Evolutionary conservation across 192 early-diverging fungal species (phyloP).

Genomic region (Pecoramyces ruminantium): DNA sequence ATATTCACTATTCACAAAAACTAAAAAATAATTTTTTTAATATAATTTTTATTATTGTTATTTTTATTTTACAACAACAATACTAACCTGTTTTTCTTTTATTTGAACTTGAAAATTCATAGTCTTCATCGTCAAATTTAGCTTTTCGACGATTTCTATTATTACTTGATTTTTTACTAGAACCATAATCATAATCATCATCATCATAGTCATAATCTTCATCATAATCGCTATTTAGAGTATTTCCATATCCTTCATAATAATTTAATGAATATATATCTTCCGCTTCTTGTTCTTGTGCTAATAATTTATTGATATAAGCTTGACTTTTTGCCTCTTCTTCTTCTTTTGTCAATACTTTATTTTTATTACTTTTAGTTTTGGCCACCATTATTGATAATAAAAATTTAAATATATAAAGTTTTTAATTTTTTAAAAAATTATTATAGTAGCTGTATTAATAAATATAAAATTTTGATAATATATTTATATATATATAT

Average conservation of each 20-base stretch:
- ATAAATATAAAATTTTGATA: no score
- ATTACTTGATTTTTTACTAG: constrained; percentile 16
- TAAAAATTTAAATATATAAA: no score
- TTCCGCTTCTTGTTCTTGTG: constrained; percentile 29
- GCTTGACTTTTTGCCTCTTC: constrained; percentile 67
- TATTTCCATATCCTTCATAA: background rate
- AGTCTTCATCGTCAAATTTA: background rate
- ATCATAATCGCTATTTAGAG: constrained; percentile 19
- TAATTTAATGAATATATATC: background rate
- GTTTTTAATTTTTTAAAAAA: no score
- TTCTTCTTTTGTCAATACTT: constrained; percentile 43
- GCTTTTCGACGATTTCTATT: constrained; percentile 11
- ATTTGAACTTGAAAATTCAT: background rate
- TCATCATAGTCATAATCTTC: constrained; percentile 30
- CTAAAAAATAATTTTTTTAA: no score
- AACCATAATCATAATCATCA: constrained; percentile 14
- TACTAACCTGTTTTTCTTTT: constrained; percentile 13
- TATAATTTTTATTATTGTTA: no score
- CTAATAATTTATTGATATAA: constrained; percentile 58
- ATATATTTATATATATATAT: no score
- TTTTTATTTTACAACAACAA: no score
- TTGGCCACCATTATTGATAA: no score
- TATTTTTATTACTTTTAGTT: background rate
- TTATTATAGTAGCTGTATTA: no score
- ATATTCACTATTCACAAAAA: no score